phyloP scores from a whole-genome alignment of 2,329 filamentous ascomycete genomes.

The Colletotrichum horii region DNA sequence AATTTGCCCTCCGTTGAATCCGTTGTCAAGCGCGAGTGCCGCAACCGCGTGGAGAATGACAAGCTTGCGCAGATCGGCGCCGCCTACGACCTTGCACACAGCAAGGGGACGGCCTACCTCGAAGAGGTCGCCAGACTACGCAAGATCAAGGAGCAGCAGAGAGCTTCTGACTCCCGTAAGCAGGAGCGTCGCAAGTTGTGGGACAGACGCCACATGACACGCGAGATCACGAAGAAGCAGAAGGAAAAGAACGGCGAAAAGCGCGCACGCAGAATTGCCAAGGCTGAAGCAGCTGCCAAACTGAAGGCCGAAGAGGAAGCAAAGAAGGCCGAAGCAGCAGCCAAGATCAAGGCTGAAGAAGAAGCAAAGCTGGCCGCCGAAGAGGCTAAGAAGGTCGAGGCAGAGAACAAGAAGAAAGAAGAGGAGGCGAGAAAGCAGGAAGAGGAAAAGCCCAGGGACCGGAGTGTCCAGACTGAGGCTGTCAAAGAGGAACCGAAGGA shows the following conservation, averaged over 20 bases:
- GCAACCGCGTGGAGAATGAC: conserved; percentile 55
- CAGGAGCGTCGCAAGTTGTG: conserved; percentile 53
- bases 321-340: conserved; percentile 22
- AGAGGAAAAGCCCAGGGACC: conserved; percentile 17
- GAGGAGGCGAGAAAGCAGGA: conserved; percentile 25
- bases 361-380: conserved; percentile 11
- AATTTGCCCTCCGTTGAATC: conserved; percentile 54
- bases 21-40: conserved; percentile 58
- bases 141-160: conserved; percentile 53
- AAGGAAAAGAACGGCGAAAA: conserved; percentile 43
- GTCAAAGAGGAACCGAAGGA: neutral
- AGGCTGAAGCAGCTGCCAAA: conserved; percentile 25
- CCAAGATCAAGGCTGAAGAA: conserved; percentile 31
- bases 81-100: conserved; percentile 65
- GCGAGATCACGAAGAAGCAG: conserved; percentile 45
- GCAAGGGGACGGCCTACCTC: conserved; percentile 58
- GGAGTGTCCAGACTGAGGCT: conserved; percentile 18
- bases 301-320: conserved; percentile 29
- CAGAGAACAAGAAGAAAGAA: conserved; percentile 26
- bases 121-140: conserved; percentile 54
- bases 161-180: conserved; percentile 51
- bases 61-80: conserved; percentile 64
- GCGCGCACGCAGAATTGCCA: conserved; percentile 28
- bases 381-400: conserved; percentile 25
- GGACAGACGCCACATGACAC: conserved; percentile 52